Percentiles rank a stretch among this genome's conserved stretches.
Evolutionary conservation across 768 basidiomycete genomes (phyloP).

Genomic region (Agrocybe praecox): DNA sequence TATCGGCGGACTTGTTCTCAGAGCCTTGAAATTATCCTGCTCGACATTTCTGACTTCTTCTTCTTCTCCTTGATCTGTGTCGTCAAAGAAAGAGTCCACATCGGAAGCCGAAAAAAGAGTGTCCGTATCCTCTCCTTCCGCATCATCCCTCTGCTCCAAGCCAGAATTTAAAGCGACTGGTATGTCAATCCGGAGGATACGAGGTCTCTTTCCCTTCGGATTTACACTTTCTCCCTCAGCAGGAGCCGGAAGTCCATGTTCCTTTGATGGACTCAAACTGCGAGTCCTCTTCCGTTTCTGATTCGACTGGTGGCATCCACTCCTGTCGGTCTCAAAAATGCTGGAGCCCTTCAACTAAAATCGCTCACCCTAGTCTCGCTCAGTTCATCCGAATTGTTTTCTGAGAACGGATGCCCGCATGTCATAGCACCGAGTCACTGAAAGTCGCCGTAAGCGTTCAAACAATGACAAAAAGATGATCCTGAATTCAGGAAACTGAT

Average conservation of each 20-base stretch:
- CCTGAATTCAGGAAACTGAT: no score
- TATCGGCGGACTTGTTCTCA: constrained; percentile 52
- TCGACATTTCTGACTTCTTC: background rate
- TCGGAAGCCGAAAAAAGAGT: constrained; percentile 19
- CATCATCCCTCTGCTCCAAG: background rate
- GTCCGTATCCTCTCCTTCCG: constrained; percentile 2
- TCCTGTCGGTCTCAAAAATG: background rate
- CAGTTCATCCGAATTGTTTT: background rate
- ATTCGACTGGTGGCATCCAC: background rate
- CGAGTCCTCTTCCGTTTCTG: background rate
- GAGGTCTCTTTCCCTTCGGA: background rate
- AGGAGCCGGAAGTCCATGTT: background rate
- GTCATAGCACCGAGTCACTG: background rate
- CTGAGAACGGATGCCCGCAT: background rate
- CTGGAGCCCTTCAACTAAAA: background rate
- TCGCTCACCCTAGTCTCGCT: background rate
- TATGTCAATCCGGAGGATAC: constrained; percentile 19
- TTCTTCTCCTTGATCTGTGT: constrained; percentile 2
- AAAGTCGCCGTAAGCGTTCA: background rate
- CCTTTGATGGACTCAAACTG: background rate
- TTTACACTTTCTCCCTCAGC: background rate
- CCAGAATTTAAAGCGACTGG: constrained; percentile 12
- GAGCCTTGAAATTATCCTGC: constrained; percentile 21
- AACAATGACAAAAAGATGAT: no score
- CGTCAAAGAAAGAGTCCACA: constrained; percentile 16